Percentiles rank a stretch among this genome's conserved stretches.
Evolutionary conservation across 352 stramenopile genomes (phyloP).

Genomic region (Phytophthora nicotianae): DNA sequence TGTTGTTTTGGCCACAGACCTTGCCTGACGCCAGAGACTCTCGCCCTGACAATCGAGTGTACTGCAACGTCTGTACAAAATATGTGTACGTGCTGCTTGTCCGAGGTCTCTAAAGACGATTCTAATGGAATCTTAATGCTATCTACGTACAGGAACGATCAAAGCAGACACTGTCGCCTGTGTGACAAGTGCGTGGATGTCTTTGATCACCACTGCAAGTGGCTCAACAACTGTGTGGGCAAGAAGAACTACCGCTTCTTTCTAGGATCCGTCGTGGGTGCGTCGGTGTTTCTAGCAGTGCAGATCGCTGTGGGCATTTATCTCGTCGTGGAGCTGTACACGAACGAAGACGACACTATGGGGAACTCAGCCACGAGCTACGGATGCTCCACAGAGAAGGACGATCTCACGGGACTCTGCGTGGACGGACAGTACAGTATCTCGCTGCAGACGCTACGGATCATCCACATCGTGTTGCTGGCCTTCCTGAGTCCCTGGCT

Average conservation of each 20-base stretch:
- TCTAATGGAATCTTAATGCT: conserved; percentile 4
- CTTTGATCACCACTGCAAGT: conserved; percentile 98
- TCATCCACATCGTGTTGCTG: conserved; percentile 71
- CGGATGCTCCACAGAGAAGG: conserved; percentile 56
- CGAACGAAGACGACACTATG: conserved; percentile 46
- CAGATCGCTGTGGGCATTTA: conserved; percentile 74
- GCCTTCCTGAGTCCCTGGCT: conserved; percentile 74
- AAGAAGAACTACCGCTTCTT: conserved; percentile 89
- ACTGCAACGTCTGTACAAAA: conserved; percentile 90
- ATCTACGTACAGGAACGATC: conserved; percentile 61
- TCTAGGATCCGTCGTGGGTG: conserved; percentile 68
- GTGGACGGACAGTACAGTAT: conserved; percentile 56
- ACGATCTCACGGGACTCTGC: conserved; percentile 54
- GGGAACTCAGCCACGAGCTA: conserved; percentile 64
- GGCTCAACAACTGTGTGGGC: conserved; percentile 97
- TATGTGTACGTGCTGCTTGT: conserved; percentile 67
- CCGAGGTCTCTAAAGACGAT: not conserved
- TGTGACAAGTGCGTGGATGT: conserved; percentile 96
- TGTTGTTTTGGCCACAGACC: conserved; percentile 29
- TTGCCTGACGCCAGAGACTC: conserved; percentile 36
- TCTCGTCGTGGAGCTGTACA: conserved; percentile 62
- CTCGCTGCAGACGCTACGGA: conserved; percentile 58
- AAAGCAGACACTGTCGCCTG: conserved; percentile 93
- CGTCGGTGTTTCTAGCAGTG: conserved; percentile 65
- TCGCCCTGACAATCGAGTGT: conserved; percentile 59